Conservation (phyloP, 345 rosid genomes). For the Reutealis trisperma region DNA sequence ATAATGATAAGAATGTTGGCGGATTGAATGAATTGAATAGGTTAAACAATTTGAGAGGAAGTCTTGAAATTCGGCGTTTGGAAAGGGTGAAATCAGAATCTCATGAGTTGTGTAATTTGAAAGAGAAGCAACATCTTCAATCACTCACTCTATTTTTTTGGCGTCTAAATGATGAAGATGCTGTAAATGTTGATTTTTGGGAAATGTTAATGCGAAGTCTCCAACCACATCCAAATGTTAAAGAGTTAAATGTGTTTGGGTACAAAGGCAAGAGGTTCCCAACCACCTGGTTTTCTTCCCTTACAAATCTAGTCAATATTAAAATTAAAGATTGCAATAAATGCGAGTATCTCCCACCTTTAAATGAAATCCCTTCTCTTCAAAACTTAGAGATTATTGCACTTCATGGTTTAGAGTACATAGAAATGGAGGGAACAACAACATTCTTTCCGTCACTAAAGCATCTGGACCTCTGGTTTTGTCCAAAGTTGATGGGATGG, state of each 20-base stretch:
- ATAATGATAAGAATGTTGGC: too few relatives aligned
- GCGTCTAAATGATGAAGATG: neutral
- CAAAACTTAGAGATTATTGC: neutral
- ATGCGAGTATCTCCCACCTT: neutral
- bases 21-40: neutral
- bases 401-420: neutral
- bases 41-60: constrained; percentile 10
- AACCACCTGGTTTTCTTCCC: constrained; percentile 7
- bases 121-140: neutral
- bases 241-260: neutral
- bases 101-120: neutral
- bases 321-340: neutral
- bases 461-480: neutral
- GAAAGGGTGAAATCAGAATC: neutral
- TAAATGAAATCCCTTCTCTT: neutral
- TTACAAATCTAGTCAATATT: constrained; percentile 2
- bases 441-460: constrained; percentile 13
- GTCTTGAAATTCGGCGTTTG: constrained; percentile 1
- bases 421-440: neutral
- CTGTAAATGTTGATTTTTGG: too few relatives aligned
- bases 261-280: neutral
- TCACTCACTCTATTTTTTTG: neutral
- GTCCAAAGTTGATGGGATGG: constrained; percentile 12
- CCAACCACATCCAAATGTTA: neutral
- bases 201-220: neutral